phyloP scores from a whole-genome alignment of 352 stramenopile genomes.

The Phytophthora pinifolia region DNA sequence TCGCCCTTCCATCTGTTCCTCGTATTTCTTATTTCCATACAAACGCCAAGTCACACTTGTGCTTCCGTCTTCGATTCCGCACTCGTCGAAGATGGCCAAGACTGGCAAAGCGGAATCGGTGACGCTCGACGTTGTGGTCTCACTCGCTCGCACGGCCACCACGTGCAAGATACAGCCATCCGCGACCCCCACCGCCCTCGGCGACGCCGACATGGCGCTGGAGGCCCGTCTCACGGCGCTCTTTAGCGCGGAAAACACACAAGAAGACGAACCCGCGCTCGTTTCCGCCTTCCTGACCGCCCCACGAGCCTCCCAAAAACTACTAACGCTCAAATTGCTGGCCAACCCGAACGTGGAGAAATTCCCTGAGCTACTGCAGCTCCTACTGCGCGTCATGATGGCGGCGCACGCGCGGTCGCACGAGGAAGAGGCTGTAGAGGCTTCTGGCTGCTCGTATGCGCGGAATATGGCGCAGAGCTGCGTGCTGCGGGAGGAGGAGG shows the following conservation, averaged over 20 bases:
- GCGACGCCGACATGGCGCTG: slow-evolving; percentile 30
- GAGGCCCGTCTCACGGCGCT: slow-evolving; percentile 47
- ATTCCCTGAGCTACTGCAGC: slow-evolving; percentile 60
- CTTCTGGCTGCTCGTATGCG: slow-evolving; percentile 24
- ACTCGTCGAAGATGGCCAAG: slow-evolving; percentile 30
- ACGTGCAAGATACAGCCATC: not conserved
- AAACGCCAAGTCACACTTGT: slow-evolving; percentile 3
- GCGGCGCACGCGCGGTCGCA: slow-evolving; percentile 45
- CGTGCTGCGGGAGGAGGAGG: slow-evolving; percentile 41
- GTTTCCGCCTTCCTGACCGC: slow-evolving; percentile 44
- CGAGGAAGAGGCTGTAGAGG: not conserved
- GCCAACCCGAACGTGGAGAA: slow-evolving; percentile 15
- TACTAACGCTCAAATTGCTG: slow-evolving; percentile 38
- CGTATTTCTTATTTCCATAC: not conserved
- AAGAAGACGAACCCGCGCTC: slow-evolving; percentile 28
- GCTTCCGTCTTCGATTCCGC: slow-evolving; percentile 1
- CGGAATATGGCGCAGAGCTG: slow-evolving; percentile 39
- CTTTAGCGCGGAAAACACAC: slow-evolving; percentile 24
- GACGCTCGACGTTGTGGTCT: slow-evolving; percentile 21
- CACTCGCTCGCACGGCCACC: slow-evolving; percentile 4
- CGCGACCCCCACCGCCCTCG: not conserved
- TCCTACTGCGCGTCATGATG: slow-evolving; percentile 65
- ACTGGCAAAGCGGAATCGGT: slow-evolving; percentile 25
- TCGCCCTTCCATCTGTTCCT: slow-evolving; percentile 6
- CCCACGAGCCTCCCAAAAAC: slow-evolving; percentile 37